Percentiles rank a stretch among this genome's conserved stretches.
These are phyloP conservation scores for Globisporangium paddicum DNA, from an alignment of 352 stramenopile species.

Conservation along the genomic window DNA sequence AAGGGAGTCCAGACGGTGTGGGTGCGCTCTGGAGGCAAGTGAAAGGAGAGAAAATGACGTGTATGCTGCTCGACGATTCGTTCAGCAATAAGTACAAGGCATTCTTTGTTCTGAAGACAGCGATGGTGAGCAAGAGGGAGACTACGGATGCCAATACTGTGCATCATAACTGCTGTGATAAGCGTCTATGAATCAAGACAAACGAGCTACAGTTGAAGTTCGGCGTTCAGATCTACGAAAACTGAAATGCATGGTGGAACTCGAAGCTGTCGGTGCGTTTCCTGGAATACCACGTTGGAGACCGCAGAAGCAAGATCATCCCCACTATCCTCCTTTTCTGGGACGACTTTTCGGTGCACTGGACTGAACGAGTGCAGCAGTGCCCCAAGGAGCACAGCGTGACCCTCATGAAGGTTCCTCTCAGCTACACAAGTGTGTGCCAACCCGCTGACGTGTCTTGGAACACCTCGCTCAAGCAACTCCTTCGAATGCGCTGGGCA, in stretches of 20 bases:
- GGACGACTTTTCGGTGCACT: conserved; percentile 10
- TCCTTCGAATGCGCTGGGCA: background rate
- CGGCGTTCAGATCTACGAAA: conserved; percentile 19
- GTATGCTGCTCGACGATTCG: conserved; percentile 14
- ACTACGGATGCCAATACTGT: conserved; percentile 10
- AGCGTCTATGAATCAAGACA: conserved; percentile 14
- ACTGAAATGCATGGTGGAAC: conserved; percentile 29
- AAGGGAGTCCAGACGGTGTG: conserved; percentile 20
- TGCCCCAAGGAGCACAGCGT: background rate
- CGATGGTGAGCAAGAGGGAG: background rate
- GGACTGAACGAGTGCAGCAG: background rate
- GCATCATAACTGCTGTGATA: conserved; percentile 15
- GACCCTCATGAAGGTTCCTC: conserved; percentile 4
- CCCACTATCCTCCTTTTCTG: conserved; percentile 4
- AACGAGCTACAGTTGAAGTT: conserved; percentile 9
- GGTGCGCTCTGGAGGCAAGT: conserved; percentile 13
- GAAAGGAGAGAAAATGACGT: conserved; percentile 21
- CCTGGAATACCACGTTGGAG: conserved; percentile 15
- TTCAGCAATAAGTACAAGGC: conserved; percentile 19
- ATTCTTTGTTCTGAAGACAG: conserved; percentile 25
- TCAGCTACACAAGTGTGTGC: conserved; percentile 6
- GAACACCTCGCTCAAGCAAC: conserved; percentile 7
- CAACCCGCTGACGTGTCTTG: conserved; percentile 8
- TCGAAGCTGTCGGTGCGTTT: conserved; percentile 20
- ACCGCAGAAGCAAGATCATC: background rate